A percentile compares a stretch with the other conserved stretches of the same genome.
These are phyloP conservation scores for Pichia kluyveri DNA, from an alignment of 805 yeast species.

Conservation along the genomic window DNA sequence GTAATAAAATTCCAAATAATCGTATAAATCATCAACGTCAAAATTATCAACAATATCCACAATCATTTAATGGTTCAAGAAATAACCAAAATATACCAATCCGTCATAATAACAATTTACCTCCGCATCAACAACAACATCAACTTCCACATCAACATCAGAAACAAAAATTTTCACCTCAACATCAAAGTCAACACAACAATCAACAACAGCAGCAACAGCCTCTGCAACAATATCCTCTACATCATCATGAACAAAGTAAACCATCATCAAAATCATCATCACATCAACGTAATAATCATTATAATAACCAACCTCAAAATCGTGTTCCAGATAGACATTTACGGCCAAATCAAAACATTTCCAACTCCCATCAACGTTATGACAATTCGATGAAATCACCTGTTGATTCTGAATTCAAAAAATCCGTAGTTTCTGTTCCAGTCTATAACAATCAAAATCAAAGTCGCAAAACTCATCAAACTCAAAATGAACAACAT, in stretches of 20 bases:
- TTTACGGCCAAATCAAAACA: background rate
- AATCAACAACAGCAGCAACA: conserved; percentile 3
- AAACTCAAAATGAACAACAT: background rate
- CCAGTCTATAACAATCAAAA: background rate
- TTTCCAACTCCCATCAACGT: background rate
- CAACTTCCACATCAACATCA: conserved; percentile 1
- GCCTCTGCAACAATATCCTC: background rate
- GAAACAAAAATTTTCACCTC: background rate
- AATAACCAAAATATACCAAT: background rate
- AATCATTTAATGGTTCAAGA: background rate
- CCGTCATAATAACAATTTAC: background rate
- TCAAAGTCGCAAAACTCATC: background rate
- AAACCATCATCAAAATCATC: too few relatives aligned
- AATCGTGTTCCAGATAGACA: background rate
- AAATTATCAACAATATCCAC: background rate
- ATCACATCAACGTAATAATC: background rate
- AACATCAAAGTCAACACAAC: conserved; percentile 1
- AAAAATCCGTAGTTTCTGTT: background rate
- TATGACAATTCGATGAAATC: background rate
- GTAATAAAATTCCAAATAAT: background rate
- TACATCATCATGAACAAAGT: conserved; percentile 7
- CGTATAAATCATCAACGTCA: background rate
- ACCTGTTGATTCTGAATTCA: background rate
- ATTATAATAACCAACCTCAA: conserved; percentile 3
- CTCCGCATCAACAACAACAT: background rate